These are phyloP conservation scores for Fistulifera solaris DNA, from an alignment of 108 stramenopile species.

Conservation along the genomic window DNA sequence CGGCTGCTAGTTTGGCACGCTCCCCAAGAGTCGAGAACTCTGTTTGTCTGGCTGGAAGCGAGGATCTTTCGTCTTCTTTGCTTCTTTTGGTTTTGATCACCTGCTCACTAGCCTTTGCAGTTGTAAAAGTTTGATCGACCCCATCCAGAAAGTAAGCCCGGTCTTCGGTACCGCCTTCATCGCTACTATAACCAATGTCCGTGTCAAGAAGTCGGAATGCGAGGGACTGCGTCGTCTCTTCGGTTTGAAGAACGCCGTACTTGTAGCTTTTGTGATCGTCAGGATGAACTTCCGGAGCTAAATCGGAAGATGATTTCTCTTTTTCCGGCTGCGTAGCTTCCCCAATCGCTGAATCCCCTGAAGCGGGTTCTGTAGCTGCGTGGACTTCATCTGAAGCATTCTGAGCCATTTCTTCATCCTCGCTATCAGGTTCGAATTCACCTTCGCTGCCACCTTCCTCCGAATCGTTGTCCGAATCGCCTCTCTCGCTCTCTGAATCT, in stretches of 20 bases:
- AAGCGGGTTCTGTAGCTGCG: neutral
- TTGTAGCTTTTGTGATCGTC: conserved; percentile 5
- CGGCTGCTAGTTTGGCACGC: conserved; percentile 46
- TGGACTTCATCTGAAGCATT: neutral
- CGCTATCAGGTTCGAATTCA: conserved; percentile 66
- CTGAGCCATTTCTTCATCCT: conserved; percentile 48
- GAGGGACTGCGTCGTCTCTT: conserved; percentile 67
- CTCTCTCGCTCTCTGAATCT: conserved; percentile 20
- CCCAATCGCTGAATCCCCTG: conserved; percentile 2
- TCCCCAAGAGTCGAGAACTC: conserved; percentile 66
- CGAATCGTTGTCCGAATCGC: conserved; percentile 62
- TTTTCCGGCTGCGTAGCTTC: neutral
- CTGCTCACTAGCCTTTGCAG: conserved; percentile 9
- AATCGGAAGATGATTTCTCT: neutral
- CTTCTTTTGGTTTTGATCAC: conserved; percentile 11
- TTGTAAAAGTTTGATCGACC: conserved; percentile 60
- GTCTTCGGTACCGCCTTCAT: conserved; percentile 86
- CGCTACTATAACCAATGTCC: conserved; percentile 83
- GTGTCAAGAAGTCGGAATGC: conserved; percentile 55
- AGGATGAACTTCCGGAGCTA: neutral
- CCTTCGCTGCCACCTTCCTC: conserved; percentile 46
- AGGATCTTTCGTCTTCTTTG: conserved; percentile 14
- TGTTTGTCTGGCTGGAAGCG: conserved; percentile 56
- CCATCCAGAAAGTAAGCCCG: conserved; percentile 73
- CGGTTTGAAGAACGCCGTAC: conserved; percentile 17